phyloP scores from a whole-genome alignment of 2,329 filamentous ascomycete genomes.

The Albophoma yamanashiensis region DNA sequence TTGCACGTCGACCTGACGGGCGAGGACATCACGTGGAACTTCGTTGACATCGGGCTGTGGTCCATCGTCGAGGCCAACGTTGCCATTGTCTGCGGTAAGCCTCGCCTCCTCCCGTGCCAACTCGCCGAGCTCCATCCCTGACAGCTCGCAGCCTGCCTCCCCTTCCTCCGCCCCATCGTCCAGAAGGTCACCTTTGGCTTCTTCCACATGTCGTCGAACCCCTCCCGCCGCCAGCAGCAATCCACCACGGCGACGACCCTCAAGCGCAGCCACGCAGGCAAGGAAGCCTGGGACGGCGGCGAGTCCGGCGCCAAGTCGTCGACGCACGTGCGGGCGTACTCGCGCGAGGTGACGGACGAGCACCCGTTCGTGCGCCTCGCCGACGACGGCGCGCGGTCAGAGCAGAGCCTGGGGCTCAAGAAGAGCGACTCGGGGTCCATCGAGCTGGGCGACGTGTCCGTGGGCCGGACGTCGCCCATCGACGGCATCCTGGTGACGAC shows the following conservation, averaged over 20 bases:
- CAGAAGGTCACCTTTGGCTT: conserved; percentile 3
- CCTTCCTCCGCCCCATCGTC: conserved; percentile 5
- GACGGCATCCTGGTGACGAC: conserved; percentile 5
- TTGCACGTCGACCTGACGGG: conserved; percentile 4
- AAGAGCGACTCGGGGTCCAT: conserved; percentile 1
- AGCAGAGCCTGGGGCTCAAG: not conserved
- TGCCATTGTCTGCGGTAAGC: conserved; percentile 13
- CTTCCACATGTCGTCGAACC: conserved; percentile 1
- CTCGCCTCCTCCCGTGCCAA: not conserved
- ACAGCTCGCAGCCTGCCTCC: conserved; percentile 5
- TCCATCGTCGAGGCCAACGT: conserved; percentile 12
- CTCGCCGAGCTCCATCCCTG: not conserved
- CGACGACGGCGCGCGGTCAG: conserved; percentile 1
- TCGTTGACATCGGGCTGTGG: conserved; percentile 11
- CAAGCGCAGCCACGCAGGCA: not conserved
- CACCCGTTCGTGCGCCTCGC: conserved; percentile 3
- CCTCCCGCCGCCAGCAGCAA: not conserved
- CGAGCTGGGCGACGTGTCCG: conserved; percentile 1
- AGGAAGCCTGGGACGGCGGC: not conserved
- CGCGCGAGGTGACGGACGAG: conserved; percentile 1
- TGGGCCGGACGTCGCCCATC: not conserved
- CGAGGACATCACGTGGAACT: conserved; percentile 16
- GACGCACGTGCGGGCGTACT: not conserved
- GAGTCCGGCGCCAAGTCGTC: not conserved
- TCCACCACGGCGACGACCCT: not conserved